Evolutionary conservation across 2,329 filamentous ascomycete species (phyloP).

Genomic region (Penicillium digitatum): DNA sequence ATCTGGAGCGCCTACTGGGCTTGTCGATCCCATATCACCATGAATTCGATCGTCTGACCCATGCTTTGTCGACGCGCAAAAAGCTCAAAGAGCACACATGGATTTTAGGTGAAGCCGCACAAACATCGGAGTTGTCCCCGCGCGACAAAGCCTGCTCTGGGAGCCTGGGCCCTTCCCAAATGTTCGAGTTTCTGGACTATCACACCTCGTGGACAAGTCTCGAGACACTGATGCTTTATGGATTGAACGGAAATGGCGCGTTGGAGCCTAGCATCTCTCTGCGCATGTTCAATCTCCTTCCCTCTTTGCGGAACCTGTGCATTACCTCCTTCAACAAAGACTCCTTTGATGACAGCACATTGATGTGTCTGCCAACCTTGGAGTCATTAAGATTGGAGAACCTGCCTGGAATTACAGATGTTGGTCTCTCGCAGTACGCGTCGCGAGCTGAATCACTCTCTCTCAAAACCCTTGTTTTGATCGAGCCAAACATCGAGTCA

Average conservation of each 20-base stretch:
- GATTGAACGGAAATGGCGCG: conserved; percentile 41
- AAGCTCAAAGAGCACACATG: conserved; percentile 55
- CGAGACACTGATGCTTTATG: conserved; percentile 53
- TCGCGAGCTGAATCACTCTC: conserved; percentile 44
- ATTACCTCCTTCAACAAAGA: conserved; percentile 52
- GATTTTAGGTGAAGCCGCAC: conserved; percentile 49
- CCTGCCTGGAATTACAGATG: conserved; percentile 54
- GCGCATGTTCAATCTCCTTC: conserved; percentile 52
- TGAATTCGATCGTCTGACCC: conserved; percentile 52
- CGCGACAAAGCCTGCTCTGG: conserved; percentile 36
- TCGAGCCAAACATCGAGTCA: conserved; percentile 53
- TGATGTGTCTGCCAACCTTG: conserved; percentile 52
- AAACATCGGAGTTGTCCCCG: conserved; percentile 38
- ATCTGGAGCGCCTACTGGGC: conserved; percentile 53
- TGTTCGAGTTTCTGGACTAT: conserved; percentile 51
- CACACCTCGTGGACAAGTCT: conserved; percentile 52
- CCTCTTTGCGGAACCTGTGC: conserved; percentile 51
- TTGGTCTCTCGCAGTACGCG: conserved; percentile 52
- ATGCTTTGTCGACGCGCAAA: conserved; percentile 53
- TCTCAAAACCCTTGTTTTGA: conserved; percentile 48
- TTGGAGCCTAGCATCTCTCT: conserved; percentile 55
- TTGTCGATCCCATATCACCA: conserved; percentile 53
- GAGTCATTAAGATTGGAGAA: conserved; percentile 54
- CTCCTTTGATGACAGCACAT: conserved; percentile 54
- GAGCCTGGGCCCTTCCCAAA: conserved; percentile 49